These are phyloP conservation scores for Phytophthora fragariae DNA, from an alignment of 352 stramenopile genomes.

Conservation along the genomic window DNA sequence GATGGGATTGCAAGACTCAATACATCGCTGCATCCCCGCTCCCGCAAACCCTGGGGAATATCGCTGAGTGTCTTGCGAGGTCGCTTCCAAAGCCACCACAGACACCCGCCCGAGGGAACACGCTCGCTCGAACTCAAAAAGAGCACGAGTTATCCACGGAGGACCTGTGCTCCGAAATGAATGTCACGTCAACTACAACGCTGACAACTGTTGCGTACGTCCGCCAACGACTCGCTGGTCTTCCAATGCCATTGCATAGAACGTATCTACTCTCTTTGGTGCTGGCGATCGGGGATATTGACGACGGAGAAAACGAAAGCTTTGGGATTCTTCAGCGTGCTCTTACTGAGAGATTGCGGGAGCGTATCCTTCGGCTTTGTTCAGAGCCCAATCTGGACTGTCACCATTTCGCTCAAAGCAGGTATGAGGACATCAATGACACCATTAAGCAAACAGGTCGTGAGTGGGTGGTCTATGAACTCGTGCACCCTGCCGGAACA, in stretches of 20 bases:
- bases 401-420: constrained; percentile 7
- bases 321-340: not conserved
- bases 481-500: constrained; percentile 24
- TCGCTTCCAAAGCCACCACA: not conserved
- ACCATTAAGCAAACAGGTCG: constrained; percentile 21
- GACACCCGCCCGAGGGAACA: not conserved
- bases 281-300: constrained; percentile 21
- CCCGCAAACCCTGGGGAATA: constrained; percentile 13
- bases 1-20: constrained; percentile 26
- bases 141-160: not conserved
- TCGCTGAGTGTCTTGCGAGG: constrained; percentile 21
- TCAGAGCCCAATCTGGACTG: constrained; percentile 22
- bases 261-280: constrained; percentile 38
- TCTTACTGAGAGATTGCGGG: constrained; percentile 9
- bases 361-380: constrained; percentile 24
- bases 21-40: constrained; percentile 21
- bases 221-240: constrained; percentile 32
- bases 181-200: constrained; percentile 12
- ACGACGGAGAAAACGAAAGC: constrained; percentile 1
- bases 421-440: not conserved
- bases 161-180: not conserved
- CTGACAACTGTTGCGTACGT: constrained; percentile 31
- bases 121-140: not conserved
- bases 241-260: constrained; percentile 38
- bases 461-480: constrained; percentile 39